Base-by-base conservation (phyloP, 495 filamentous ascomycete species). In the Clohesyomyces aquaticus region DNA sequence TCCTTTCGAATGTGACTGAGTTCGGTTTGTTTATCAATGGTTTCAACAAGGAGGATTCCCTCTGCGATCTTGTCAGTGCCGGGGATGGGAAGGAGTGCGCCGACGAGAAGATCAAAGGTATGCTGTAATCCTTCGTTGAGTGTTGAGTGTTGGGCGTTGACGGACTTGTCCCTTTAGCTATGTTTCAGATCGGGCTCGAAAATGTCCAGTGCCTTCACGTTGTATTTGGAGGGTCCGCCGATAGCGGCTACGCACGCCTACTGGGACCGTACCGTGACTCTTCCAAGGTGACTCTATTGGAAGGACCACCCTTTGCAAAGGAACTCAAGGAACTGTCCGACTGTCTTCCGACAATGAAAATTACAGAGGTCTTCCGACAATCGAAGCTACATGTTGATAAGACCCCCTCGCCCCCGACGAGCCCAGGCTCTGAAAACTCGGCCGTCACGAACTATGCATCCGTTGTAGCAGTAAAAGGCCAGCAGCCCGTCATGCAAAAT, bases 91-190 rank as follows among this genome's bases (percentile, higher is more conserved):
- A 56, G 21, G 29, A 56, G 22, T 56, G 29, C 23, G 53, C 53
- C 12, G 53, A 56, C 26, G 53, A 56, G 21, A 42, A 42, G n/a
- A 16, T 56, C 32, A 56, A 43, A 56, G 53, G 53, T 56, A 56
- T 10, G 32, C 19, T 4, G 4, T 6, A 47, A 6, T 8, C 14
- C 32, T 38, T 14, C 14, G 32, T 38, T n/a, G 43, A n/a, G 19
- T 16, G 43, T 4, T 18, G 8, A n/a, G n/a, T n/a, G n/a, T n/a
- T n/a, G n/a, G n/a, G 4, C 12, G 19, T 16, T 4, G 8, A 47
- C 14, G 12, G 4, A 23, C 46, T 22, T 22, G 12, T 11, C 4
- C 21, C 4, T 23, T 2, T 43, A 56, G 53, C 32, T 41, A 19
- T 22, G 16, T 56, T 56, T 29, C 28, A 56, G 14, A 56, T 56